These are phyloP conservation scores for Bolboschoenoplectus hybrid DNA, from an alignment of 202 grass and related monocot genomes.

Conservation along the genomic window DNA sequence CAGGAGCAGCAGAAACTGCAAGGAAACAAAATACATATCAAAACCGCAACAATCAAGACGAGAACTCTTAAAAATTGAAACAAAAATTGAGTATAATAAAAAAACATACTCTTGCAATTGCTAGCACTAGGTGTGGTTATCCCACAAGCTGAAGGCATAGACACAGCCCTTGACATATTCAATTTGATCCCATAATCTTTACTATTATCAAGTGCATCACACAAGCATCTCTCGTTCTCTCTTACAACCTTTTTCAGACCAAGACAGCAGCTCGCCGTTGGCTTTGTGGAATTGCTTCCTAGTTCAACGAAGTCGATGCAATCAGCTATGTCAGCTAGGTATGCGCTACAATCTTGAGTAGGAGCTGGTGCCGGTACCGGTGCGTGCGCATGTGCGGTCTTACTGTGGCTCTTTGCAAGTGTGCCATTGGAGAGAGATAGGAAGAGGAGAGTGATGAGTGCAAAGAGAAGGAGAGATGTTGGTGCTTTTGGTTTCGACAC, in stretches of 20 bases:
- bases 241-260: conserved; percentile 48
- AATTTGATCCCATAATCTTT: conserved; percentile 35
- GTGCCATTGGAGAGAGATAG: conserved; percentile 20
- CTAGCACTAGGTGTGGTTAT: conserved; percentile 46
- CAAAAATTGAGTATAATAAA: background rate
- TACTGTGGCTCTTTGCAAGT: conserved; percentile 9
- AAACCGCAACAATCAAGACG: background rate
- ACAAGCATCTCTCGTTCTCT: conserved; percentile 43
- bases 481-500: background rate
- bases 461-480: conserved; percentile 12
- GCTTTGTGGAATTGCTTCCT: conserved; percentile 37
- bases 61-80: background rate
- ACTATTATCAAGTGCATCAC: conserved; percentile 49
- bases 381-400: conserved; percentile 22
- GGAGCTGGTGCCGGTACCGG: conserved; percentile 36
- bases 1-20: conserved; percentile 42
- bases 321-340: background rate
- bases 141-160: conserved; percentile 60
- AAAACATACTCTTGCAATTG: conserved; percentile 58
- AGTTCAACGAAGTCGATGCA: conserved; percentile 50
- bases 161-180: conserved; percentile 58
- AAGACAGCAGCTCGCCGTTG: conserved; percentile 52
- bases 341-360: conserved; percentile 45
- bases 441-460: conserved; percentile 41
- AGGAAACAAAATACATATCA: background rate